These are phyloP conservation scores for Luffa aegyptiaca DNA, from an alignment of 306 rosid genomes.

Conservation along the genomic window DNA sequence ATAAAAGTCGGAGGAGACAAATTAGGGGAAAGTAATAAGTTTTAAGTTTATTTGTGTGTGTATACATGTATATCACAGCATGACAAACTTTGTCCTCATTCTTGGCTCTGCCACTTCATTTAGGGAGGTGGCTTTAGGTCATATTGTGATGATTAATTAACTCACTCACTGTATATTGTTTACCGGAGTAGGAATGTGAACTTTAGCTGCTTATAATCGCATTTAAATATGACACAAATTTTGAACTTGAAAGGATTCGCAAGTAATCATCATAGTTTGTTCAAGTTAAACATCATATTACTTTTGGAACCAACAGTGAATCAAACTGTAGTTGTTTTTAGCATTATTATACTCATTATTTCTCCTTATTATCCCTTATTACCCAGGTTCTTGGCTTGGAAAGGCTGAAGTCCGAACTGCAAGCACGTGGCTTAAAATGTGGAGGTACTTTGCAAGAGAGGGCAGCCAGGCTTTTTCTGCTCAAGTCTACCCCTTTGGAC, in stretches of 20 bases:
- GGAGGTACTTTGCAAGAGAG: constrained; percentile 92
- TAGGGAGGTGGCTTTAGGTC: too few relatives aligned
- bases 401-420: constrained; percentile 70
- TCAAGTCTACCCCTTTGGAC: constrained; percentile 63
- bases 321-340: background rate
- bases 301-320: background rate
- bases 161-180: too few relatives aligned
- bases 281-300: background rate
- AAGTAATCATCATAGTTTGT: background rate
- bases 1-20: too few relatives aligned
- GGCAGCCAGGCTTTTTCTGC: constrained; percentile 80
- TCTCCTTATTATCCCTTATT: background rate
- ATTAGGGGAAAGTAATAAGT: too few relatives aligned
- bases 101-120: too few relatives aligned
- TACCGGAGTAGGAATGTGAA: background rate
- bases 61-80: too few relatives aligned
- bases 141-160: too few relatives aligned
- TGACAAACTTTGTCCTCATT: background rate
- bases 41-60: too few relatives aligned
- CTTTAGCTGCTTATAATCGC: background rate
- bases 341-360: background rate
- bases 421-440: constrained; percentile 67
- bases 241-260: background rate
- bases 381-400: constrained; percentile 73
- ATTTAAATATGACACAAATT: background rate